Conservation (phyloP, 805 yeast genomes). For the Candida xiaguanensis region DNA sequence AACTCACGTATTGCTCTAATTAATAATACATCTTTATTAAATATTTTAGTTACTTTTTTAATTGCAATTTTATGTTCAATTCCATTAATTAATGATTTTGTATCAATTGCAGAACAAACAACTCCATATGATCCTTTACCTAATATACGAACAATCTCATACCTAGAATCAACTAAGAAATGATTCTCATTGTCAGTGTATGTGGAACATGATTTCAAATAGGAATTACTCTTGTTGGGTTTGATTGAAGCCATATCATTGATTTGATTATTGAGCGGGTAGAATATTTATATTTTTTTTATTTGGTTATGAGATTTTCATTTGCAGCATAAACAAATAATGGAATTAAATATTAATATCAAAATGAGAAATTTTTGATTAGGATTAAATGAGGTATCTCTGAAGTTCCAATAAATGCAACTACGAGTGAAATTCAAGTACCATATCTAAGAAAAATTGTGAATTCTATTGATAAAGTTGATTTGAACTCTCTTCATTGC, state of each 20-base stretch:
- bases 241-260: constrained; percentile 6
- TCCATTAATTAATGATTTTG: constrained; percentile 24
- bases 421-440: too few species aligned
- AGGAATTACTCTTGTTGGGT: constrained; percentile 2
- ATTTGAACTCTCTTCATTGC: too few species aligned
- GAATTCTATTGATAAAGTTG: too few species aligned
- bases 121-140: constrained; percentile 89
- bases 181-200: constrained; percentile 17
- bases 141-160: constrained; percentile 52
- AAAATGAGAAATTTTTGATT: too few species aligned
- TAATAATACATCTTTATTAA: constrained; percentile 60
- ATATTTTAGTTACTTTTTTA: constrained; percentile 73
- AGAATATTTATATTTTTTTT: background rate
- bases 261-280: constrained; percentile 1
- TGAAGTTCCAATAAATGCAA: too few species aligned
- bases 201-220: constrained; percentile 9
- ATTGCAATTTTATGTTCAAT: constrained; percentile 52
- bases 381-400: too few species aligned
- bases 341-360: background rate
- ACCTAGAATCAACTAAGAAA: constrained; percentile 61
- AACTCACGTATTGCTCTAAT: constrained; percentile 83
- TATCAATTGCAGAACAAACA: constrained; percentile 71
- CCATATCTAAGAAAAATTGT: too few species aligned
- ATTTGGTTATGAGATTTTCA: background rate
- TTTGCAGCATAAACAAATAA: background rate